Percentiles rank a stretch among this genome's conserved stretches.
Conservation (phyloP, 148 eudicot species). For the Amaranthus hypochondriacus region DNA sequence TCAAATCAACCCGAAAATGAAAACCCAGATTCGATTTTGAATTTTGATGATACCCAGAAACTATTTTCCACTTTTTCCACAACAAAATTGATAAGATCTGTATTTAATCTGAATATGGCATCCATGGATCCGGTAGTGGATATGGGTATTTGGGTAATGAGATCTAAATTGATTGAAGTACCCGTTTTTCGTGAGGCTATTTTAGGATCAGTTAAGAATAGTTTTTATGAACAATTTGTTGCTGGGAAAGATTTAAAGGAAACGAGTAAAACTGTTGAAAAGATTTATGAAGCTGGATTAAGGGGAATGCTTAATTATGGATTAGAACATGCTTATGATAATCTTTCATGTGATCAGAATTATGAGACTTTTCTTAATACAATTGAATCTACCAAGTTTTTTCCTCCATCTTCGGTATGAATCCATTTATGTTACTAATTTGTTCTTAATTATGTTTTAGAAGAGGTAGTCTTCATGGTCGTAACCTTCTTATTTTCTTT, state of each 20-base stretch:
- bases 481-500: not conserved
- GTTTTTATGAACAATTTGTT: conserved; percentile 74
- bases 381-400: conserved; percentile 42
- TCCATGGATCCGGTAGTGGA: conserved; percentile 53
- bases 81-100: conserved; percentile 40
- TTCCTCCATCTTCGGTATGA: conserved; percentile 60
- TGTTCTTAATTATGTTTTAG: not conserved
- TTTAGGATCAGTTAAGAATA: conserved; percentile 32
- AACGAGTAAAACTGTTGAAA: conserved; percentile 38
- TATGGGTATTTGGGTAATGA: conserved; percentile 66
- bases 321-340: conserved; percentile 70
- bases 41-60: conserved; percentile 40
- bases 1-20: not conserved
- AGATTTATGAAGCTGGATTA: conserved; percentile 49
- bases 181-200: conserved; percentile 32
- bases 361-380: conserved; percentile 43
- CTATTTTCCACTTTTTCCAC: conserved; percentile 50
- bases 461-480: not conserved
- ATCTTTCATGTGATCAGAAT: conserved; percentile 55
- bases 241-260: conserved; percentile 54
- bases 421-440: not conserved
- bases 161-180: conserved; percentile 43
- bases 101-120: conserved; percentile 39
- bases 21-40: not conserved
- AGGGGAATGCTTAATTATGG: conserved; percentile 74